Percentiles rank a stretch among this genome's conserved stretches.
Conservation (phyloP, 1,284 basidiomycete genomes). For the Pulveroboletus ridleyi region DNA sequence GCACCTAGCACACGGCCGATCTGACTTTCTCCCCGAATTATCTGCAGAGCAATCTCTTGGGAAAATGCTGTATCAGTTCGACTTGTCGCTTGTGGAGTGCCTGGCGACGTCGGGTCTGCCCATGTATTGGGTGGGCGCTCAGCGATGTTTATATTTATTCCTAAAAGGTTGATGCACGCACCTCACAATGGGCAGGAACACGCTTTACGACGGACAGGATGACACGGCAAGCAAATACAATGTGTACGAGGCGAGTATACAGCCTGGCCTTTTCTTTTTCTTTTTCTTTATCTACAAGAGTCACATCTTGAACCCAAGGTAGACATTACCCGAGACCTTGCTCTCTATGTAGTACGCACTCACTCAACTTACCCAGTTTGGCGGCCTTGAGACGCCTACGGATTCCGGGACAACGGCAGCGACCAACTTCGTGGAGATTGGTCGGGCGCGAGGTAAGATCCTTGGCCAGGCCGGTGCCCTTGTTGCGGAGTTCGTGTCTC, state of each 20-base stretch:
- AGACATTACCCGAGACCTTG: conserved; percentile 72
- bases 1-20: background rate
- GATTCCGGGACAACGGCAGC: conserved; percentile 43
- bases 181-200: conserved; percentile 45
- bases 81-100: conserved; percentile 70
- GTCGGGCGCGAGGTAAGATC: too few relatives aligned
- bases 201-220: conserved; percentile 62
- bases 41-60: conserved; percentile 60
- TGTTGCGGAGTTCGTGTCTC: too few relatives aligned
- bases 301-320: conserved; percentile 48
- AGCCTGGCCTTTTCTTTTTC: too few relatives aligned
- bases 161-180: too few relatives aligned
- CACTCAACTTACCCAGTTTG: too few relatives aligned
- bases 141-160: conserved; percentile 45
- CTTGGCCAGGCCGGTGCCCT: too few relatives aligned
- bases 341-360: conserved; percentile 49
- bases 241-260: conserved; percentile 60
- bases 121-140: conserved; percentile 66
- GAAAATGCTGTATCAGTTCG: conserved; percentile 56
- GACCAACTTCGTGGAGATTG: conserved; percentile 17
- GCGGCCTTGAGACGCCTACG: conserved; percentile 41
- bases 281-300: too few relatives aligned
- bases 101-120: conserved; percentile 53
- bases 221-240: conserved; percentile 72
- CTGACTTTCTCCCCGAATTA: conserved; percentile 40